Conservation (phyloP, 1,139 yeast species). For the Saccharomyces pastorianus region DNA sequence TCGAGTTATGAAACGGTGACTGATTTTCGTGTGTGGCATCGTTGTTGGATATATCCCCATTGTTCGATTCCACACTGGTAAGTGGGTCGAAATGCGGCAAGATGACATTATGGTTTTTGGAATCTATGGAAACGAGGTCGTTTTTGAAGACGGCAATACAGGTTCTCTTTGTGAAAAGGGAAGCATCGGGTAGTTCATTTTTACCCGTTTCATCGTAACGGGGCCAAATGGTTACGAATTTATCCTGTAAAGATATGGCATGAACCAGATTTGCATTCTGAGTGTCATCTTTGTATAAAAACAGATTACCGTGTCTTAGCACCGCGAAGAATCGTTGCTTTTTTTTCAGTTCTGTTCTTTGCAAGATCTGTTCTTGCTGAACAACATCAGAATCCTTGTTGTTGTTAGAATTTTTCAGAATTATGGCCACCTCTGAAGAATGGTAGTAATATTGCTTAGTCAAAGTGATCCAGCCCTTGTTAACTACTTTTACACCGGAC, state of each 20-base stretch:
- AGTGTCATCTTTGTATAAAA: constrained; percentile 61
- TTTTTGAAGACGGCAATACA: constrained; percentile 63
- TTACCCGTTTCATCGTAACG: constrained; percentile 31
- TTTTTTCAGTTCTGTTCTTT: constrained; percentile 28
- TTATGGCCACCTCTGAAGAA: constrained; percentile 50
- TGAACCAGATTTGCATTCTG: constrained; percentile 52
- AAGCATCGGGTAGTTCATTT: constrained; percentile 52
- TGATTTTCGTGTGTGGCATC: background rate
- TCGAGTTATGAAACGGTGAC: constrained; percentile 7
- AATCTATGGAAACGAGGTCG: constrained; percentile 8
- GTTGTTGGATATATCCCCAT: background rate
- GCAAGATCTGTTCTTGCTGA: constrained; percentile 15
- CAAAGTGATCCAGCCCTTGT: constrained; percentile 76
- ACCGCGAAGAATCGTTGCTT: constrained; percentile 63
- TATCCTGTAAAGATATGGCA: constrained; percentile 67
- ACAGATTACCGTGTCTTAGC: constrained; percentile 75
- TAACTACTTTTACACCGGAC: constrained; percentile 56
- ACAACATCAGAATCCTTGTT: constrained; percentile 12
- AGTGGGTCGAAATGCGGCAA: background rate
- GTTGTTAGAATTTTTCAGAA: constrained; percentile 33
- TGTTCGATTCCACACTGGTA: background rate
- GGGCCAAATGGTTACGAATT: constrained; percentile 82
- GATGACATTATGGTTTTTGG: background rate
- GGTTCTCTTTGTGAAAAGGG: constrained; percentile 67
- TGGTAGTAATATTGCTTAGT: constrained; percentile 63